Percentiles rank a stretch among this genome's conserved stretches.
phyloP scores from a whole-genome alignment of 495 filamentous ascomycete genomes.

The Neurospora sublineolata region DNA sequence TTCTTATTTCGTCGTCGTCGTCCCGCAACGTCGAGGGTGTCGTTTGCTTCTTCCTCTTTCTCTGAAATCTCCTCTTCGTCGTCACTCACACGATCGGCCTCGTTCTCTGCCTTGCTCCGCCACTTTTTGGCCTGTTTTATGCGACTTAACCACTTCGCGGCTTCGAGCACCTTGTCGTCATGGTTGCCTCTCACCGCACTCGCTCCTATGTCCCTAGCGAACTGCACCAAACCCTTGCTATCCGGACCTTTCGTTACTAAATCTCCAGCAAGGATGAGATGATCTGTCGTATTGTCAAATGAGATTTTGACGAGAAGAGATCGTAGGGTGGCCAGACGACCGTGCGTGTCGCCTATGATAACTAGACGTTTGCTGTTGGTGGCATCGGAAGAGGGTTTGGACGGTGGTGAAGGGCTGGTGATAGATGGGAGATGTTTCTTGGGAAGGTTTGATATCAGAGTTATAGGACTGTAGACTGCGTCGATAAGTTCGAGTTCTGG shows the following conservation, averaged over 20 bases:
- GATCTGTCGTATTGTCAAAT: conserved; percentile 54
- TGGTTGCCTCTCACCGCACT: conserved; percentile 86
- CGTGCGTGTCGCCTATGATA: conserved; percentile 85
- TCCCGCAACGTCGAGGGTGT: conserved; percentile 1
- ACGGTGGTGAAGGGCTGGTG: neutral
- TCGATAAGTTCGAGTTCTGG: neutral
- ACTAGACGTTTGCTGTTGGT: conserved; percentile 38
- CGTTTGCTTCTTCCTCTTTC: conserved; percentile 1
- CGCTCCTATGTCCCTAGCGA: conserved; percentile 56
- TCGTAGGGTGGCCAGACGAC: conserved; percentile 56
- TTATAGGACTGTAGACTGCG: neutral
- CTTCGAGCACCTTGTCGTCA: conserved; percentile 62
- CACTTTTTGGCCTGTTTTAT: neutral
- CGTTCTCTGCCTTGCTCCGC: neutral
- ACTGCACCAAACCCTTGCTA: conserved; percentile 63
- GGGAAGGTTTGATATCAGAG: conserved; percentile 26
- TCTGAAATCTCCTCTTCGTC: conserved; percentile 7
- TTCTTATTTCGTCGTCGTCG: conserved; percentile 13
- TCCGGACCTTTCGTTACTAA: conserved; percentile 84
- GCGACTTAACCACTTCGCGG: conserved; percentile 1
- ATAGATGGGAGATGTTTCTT: conserved; percentile 20
- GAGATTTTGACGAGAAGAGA: conserved; percentile 54
- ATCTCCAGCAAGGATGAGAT: conserved; percentile 75
- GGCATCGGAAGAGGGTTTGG: neutral
- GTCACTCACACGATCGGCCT: conserved; percentile 1